These are phyloP conservation scores for Gynandropsis gynandra DNA, from an alignment of 345 rosid genomes.

Conservation along the genomic window DNA sequence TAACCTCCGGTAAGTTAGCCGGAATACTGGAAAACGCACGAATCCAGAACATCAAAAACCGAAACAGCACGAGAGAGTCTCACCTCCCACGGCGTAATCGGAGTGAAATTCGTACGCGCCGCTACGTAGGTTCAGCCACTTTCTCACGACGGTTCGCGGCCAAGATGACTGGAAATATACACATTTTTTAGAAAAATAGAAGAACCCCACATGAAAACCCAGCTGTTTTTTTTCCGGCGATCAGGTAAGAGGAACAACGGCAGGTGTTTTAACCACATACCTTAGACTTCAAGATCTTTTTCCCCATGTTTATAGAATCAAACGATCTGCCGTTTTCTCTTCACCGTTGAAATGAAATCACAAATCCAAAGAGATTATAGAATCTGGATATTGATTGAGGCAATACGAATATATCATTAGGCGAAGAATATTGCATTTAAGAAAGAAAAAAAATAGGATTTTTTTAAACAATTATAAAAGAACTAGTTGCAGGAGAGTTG, in stretches of 20 bases:
- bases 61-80: slow-evolving; percentile 12
- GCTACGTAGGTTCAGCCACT: slow-evolving; percentile 77
- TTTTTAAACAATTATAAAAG: slow-evolving; percentile 28
- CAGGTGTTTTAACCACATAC: slow-evolving; percentile 26
- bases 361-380: slow-evolving; percentile 21
- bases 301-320: slow-evolving; percentile 33
- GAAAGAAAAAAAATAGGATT: slow-evolving; percentile 16
- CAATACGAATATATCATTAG: slow-evolving; percentile 16
- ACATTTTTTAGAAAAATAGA: not conserved
- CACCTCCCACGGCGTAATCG: slow-evolving; percentile 55
- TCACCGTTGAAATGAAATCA: slow-evolving; percentile 26
- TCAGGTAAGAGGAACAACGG: not conserved
- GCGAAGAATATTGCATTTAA: slow-evolving; percentile 11
- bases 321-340: slow-evolving; percentile 27
- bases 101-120: slow-evolving; percentile 64
- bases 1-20: not conserved
- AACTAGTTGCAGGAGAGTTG: slow-evolving; percentile 48
- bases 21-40: not conserved
- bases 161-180: slow-evolving; percentile 50
- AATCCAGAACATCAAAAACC: not conserved
- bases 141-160: slow-evolving; percentile 63
- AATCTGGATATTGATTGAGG: slow-evolving; percentile 28
- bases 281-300: slow-evolving; percentile 50
- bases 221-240: no score
- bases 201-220: not conserved